Percentiles rank a stretch among this genome's conserved stretches.
These are phyloP conservation scores for Hyphopichia fennica DNA, from an alignment of 1,139 yeast genomes.

Conservation along the genomic window DNA sequence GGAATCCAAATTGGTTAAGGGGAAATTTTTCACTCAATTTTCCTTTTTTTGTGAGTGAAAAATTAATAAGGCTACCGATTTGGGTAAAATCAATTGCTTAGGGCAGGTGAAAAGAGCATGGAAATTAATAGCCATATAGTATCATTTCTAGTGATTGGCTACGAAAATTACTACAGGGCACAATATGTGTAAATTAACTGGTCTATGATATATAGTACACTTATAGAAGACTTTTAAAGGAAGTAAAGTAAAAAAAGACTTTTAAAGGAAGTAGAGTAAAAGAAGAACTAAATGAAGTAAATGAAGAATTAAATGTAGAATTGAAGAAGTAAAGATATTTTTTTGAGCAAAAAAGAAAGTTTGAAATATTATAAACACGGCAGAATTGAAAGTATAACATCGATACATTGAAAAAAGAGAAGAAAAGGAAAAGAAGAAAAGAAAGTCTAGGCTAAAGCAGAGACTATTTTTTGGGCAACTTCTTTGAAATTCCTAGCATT, in stretches of 20 bases:
- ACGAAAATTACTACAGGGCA: no score
- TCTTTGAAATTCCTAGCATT: conserved; percentile 37
- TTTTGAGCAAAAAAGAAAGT: no score
- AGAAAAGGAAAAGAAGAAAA: not conserved
- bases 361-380: no score
- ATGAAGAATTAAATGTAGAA: no score
- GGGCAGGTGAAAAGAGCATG: not conserved
- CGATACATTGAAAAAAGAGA: not conserved
- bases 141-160: no score
- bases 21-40: not conserved
- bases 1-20: not conserved
- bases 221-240: no score
- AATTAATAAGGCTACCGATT: not conserved
- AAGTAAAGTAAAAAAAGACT: no score
- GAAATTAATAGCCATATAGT: not conserved
- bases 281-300: no score
- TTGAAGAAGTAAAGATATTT: no score
- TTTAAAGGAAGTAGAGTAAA: no score
- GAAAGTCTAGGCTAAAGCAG: conserved; percentile 31
- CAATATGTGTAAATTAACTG: no score
- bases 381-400: not conserved
- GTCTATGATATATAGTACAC: no score
- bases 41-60: not conserved
- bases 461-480: conserved; percentile 32
- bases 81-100: not conserved